Conservation (phyloP, 495 filamentous ascomycete species). For the Annulohypoxylon moriforme region DNA sequence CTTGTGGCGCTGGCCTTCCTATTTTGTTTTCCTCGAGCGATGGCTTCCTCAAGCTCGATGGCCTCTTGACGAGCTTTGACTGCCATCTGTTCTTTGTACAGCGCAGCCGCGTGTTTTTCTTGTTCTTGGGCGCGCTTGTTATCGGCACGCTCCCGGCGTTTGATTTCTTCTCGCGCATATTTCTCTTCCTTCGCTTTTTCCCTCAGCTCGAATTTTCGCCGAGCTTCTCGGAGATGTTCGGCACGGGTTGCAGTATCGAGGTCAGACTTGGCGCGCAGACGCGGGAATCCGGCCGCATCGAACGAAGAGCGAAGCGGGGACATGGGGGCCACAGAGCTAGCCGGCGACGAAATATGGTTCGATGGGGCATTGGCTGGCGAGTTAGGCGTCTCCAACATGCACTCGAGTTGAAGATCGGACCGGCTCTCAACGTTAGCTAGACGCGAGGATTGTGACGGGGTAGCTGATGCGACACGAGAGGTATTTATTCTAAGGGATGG, state of each 20-base stretch:
- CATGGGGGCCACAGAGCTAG: conserved; percentile 51
- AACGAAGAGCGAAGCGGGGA: conserved; percentile 64
- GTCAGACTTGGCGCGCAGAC: conserved; percentile 64
- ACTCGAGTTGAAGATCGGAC: conserved; percentile 54
- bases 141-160: conserved; percentile 60
- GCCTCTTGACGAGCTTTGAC: conserved; percentile 43
- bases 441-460: conserved; percentile 50
- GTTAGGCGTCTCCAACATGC: conserved; percentile 46
- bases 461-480: conserved; percentile 45
- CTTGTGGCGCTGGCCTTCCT: conserved; percentile 51
- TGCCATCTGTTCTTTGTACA: conserved; percentile 43
- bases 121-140: conserved; percentile 58
- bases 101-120: conserved; percentile 51
- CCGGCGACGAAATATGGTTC: conserved; percentile 36
- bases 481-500: conserved; percentile 60
- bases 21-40: conserved; percentile 44
- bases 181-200: conserved; percentile 67
- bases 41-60: conserved; percentile 45
- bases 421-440: conserved; percentile 56
- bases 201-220: conserved; percentile 64
- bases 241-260: conserved; percentile 58
- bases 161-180: conserved; percentile 65
- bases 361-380: conserved; percentile 39
- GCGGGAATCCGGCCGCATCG: conserved; percentile 60
- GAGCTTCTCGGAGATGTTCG: conserved; percentile 62